Percentiles rank a stretch among this genome's conserved stretches.
Evolutionary conservation across 2,329 filamentous ascomycete genomes (phyloP).

Genomic region (Shiraia sp.): DNA sequence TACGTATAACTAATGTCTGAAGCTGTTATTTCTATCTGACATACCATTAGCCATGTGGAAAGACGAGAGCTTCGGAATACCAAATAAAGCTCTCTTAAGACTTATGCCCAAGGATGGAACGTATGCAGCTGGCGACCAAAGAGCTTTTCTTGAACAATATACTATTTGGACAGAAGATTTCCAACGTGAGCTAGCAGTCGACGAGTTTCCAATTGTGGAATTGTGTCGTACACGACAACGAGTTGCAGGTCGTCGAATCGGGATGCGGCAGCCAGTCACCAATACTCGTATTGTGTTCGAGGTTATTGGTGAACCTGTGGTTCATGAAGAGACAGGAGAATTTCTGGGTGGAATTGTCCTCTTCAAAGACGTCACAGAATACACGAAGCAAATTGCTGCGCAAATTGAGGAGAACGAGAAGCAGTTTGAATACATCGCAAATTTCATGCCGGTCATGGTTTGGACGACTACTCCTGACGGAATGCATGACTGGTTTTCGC

Average conservation of each 20-base stretch:
- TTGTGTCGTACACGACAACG: slow-evolving; percentile 65
- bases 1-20: slow-evolving; percentile 9
- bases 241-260: slow-evolving; percentile 64
- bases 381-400: slow-evolving; percentile 69
- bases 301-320: slow-evolving; percentile 67
- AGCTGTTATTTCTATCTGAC: slow-evolving; percentile 5
- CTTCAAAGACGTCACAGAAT: slow-evolving; percentile 72
- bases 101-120: slow-evolving; percentile 46
- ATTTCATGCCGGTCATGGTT: slow-evolving; percentile 62
- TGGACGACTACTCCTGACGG: slow-evolving; percentile 75
- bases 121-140: slow-evolving; percentile 41
- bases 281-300: slow-evolving; percentile 65
- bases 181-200: slow-evolving; percentile 56
- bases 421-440: slow-evolving; percentile 75
- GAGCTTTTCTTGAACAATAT: slow-evolving; percentile 63
- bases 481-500: slow-evolving; percentile 72
- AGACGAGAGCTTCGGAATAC: slow-evolving; percentile 73
- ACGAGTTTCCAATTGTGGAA: slow-evolving; percentile 69
- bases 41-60: slow-evolving; percentile 68
- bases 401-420: slow-evolving; percentile 73
- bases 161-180: slow-evolving; percentile 70
- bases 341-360: slow-evolving; percentile 74
- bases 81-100: slow-evolving; percentile 66
- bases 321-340: slow-evolving; percentile 68
- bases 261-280: slow-evolving; percentile 59